Evolutionary conservation across 768 basidiomycete genomes (phyloP).

Genomic region (Boletus huronensis): DNA sequence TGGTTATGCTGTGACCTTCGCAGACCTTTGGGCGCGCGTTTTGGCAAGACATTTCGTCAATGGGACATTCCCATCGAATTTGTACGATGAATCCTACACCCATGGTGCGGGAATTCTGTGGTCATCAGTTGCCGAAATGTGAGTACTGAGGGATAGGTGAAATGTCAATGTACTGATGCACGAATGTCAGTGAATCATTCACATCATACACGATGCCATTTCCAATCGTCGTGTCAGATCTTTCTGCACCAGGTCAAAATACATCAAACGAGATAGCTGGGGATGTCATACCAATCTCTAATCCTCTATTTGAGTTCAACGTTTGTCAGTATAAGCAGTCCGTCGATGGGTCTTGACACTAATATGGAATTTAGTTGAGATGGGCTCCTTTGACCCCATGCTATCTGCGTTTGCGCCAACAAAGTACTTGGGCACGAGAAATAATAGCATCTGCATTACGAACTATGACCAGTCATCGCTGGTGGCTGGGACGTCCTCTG

Average conservation of each 20-base stretch:
- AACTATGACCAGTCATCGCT: conserved; percentile 36
- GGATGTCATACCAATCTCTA: conserved; percentile 29
- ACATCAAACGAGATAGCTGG: conserved; percentile 18
- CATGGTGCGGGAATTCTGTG: conserved; percentile 37
- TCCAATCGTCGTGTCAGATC: conserved; percentile 36
- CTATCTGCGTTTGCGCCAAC: conserved; percentile 45
- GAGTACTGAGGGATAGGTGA: conserved; percentile 7
- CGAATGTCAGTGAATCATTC: conserved; percentile 30
- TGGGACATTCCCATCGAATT: conserved; percentile 33
- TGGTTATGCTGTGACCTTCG: conserved; percentile 31
- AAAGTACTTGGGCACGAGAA: conserved; percentile 42
- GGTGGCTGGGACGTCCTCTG: conserved; percentile 41
- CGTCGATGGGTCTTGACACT: neutral
- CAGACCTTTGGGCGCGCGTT: conserved; percentile 26
- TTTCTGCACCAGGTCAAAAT: conserved; percentile 26
- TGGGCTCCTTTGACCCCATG: conserved; percentile 42
- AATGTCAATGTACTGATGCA: neutral
- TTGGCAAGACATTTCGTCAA: conserved; percentile 39
- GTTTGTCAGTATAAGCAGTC: conserved; percentile 22
- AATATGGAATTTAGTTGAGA: conserved; percentile 30
- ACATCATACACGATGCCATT: conserved; percentile 35
- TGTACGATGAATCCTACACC: conserved; percentile 25
- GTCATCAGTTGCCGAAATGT: conserved; percentile 34
- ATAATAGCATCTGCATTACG: conserved; percentile 30
- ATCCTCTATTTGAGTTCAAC: conserved; percentile 36